Percentiles rank a stretch among this genome's conserved stretches.
These are phyloP conservation scores for Theileria parva DNA, from an alignment of 169 alveolate genomes.

Conservation along the genomic window DNA sequence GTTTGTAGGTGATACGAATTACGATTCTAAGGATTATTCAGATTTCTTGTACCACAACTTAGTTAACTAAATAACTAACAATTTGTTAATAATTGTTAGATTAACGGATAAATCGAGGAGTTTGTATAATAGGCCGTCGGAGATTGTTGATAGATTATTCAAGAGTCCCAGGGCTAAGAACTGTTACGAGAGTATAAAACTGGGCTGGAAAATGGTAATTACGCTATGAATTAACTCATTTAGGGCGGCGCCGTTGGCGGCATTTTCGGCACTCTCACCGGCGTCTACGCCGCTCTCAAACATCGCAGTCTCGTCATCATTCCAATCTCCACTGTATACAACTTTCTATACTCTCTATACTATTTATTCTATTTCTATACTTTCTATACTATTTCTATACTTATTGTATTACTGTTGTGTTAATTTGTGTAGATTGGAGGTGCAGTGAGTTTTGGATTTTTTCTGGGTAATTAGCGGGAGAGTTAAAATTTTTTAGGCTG, in stretches of 20 bases:
- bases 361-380: background rate
- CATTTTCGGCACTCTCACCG: conserved; percentile 87
- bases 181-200: conserved; percentile 84
- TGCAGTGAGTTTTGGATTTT: conserved; percentile 85
- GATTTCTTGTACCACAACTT: conserved; percentile 18
- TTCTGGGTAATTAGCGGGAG: conserved; percentile 51
- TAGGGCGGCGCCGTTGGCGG: conserved; percentile 90
- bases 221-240: background rate
- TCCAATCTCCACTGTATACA: conserved; percentile 79
- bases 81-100: conserved; percentile 8
- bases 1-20: too few relatives aligned
- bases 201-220: conserved; percentile 87
- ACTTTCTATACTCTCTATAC: background rate
- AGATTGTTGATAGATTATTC: conserved; percentile 53
- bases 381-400: too few relatives aligned
- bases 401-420: too few relatives aligned
- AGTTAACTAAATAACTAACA: background rate
- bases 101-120: conserved; percentile 27
- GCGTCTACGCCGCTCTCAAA: conserved; percentile 80
- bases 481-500: conserved; percentile 65
- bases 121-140: conserved; percentile 22
- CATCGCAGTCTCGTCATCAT: conserved; percentile 79
- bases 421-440: conserved; percentile 85
- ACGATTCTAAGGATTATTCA: conserved; percentile 53
- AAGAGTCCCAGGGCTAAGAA: conserved; percentile 78